A percentile compares a stretch with the other conserved stretches of the same genome.
Evolutionary conservation across 257 asterid genomes (phyloP).

Genomic region (Vinca minor): DNA sequence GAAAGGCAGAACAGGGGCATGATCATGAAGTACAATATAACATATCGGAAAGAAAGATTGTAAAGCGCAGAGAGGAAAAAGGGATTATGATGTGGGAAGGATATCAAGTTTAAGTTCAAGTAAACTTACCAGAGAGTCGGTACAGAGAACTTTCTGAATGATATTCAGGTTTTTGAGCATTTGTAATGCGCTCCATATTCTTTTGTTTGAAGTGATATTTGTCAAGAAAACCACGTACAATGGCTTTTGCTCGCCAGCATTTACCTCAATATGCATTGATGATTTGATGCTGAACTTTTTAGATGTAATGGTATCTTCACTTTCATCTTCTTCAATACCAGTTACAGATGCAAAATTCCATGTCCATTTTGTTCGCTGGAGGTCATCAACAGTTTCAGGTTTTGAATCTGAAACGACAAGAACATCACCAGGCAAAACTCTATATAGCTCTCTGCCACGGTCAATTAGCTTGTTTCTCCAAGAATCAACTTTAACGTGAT

Average conservation of each 20-base stretch:
- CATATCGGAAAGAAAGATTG: not conserved
- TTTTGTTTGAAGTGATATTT: conserved; percentile 26
- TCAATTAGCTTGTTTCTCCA: conserved; percentile 24
- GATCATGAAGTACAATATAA: not conserved
- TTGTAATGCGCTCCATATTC: conserved; percentile 42
- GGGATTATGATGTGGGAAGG: not conserved
- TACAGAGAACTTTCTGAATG: conserved; percentile 26
- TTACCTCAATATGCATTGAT: conserved; percentile 8
- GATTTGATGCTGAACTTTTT: conserved; percentile 23
- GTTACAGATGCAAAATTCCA: conserved; percentile 39
- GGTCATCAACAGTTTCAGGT: conserved; percentile 32
- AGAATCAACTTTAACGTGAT: conserved; percentile 7
- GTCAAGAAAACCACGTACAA: conserved; percentile 34
- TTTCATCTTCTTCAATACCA: conserved; percentile 17
- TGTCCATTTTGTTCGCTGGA: conserved; percentile 20
- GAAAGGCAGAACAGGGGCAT: not conserved
- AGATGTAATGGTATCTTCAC: conserved; percentile 9
- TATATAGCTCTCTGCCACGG: conserved; percentile 35
- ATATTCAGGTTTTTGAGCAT: conserved; percentile 28
- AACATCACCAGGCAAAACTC: conserved; percentile 43
- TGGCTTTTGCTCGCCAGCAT: conserved; percentile 1
- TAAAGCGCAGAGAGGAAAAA: not conserved
- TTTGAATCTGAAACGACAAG: conserved; percentile 29
- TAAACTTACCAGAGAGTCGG: conserved; percentile 27
- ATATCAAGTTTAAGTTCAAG: not conserved